Evolutionary conservation across 2,329 filamentous ascomycete genomes (phyloP), one percentile per base, ranked within the genome.

Genomic region (Fusarium xyrophilum): DNA sequence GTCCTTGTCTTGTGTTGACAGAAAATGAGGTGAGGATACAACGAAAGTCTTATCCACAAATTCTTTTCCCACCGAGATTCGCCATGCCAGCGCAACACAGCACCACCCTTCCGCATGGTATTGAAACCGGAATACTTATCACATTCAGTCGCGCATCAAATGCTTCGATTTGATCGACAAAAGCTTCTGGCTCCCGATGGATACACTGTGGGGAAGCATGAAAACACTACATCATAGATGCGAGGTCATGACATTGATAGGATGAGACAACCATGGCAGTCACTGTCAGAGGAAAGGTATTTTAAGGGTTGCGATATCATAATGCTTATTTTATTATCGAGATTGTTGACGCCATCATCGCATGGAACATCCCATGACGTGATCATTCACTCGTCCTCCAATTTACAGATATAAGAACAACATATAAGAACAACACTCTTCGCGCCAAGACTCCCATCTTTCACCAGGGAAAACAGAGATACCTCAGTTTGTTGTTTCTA

Each of bases 201-300:
- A 30, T 51, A 19, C 5, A 19, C 8, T 19, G 25, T 42, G 25
- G 42, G 23, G 25, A 30, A 36, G 42, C 25, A n/a, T 32, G 17
- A 36, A 9, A 36, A 33, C 9, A 3, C 9, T 62, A 62, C 60
- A 59, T 63, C 60, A 63, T 63, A n/a, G 36, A 35, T 19, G 21
- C 23, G 25, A 61, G 42, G 40, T 17, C 23, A n/a, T 35, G 47
- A 36, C 40, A 50, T 36, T 50, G 12, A 50, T 25, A n/a, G 3
- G 21, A 12, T 50, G 6, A n/a, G 17, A 8, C 9, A 3, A 12
- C 4, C 2, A 15, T 35, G 12, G 11, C n/a, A n/a, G n/a, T n/a
- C n/a, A n/a, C n/a, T n/a, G n/a, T n/a, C 6, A 23, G 14, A 46
- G 6, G 19, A 27, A 54, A 7, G 10, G 1, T 15, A 15, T 25